Evolutionary conservation across 805 yeast species (phyloP).

Genomic region (Clavispora phyllophila): DNA sequence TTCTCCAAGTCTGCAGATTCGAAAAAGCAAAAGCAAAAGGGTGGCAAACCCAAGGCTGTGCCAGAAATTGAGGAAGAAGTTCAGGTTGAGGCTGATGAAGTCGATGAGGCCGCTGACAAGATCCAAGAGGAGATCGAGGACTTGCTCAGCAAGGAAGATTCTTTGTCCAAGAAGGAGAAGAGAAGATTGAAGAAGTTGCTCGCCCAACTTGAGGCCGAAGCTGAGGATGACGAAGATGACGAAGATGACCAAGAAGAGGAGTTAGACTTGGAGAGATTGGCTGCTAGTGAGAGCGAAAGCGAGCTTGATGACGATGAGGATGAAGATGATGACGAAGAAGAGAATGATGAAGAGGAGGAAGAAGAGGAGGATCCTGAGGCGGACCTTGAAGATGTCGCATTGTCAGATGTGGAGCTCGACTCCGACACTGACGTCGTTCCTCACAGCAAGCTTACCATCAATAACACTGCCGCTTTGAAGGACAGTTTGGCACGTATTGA

Average conservation of each 20-base stretch:
- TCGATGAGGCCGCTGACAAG: constrained; percentile 17
- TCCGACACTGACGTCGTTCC: constrained; percentile 95
- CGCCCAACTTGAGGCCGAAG: constrained; percentile 32
- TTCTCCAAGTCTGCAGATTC: background rate
- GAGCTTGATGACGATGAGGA: constrained; percentile 31
- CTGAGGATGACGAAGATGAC: constrained; percentile 41
- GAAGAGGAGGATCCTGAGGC: constrained; percentile 46
- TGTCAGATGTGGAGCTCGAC: constrained; percentile 87
- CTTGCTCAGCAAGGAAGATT: constrained; percentile 6
- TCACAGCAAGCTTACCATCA: constrained; percentile 80
- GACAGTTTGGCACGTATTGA: constrained; percentile 64
- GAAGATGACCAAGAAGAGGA: constrained; percentile 42
- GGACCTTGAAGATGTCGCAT: constrained; percentile 78
- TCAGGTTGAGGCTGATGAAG: constrained; percentile 13
- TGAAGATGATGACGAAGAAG: constrained; percentile 22
- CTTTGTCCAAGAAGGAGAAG: constrained; percentile 59
- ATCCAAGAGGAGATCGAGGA: constrained; percentile 37
- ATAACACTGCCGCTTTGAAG: constrained; percentile 78
- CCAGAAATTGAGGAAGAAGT: constrained; percentile 14
- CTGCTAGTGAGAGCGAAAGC: constrained; percentile 50
- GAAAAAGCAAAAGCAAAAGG: background rate
- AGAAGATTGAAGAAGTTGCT: constrained; percentile 52
- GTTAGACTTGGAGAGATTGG: constrained; percentile 49
- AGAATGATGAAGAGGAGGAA: constrained; percentile 41
- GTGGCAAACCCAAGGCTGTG: background rate